phyloP scores from a whole-genome alignment of 495 filamentous ascomycete species.

The Penicillium robsamsonii region DNA sequence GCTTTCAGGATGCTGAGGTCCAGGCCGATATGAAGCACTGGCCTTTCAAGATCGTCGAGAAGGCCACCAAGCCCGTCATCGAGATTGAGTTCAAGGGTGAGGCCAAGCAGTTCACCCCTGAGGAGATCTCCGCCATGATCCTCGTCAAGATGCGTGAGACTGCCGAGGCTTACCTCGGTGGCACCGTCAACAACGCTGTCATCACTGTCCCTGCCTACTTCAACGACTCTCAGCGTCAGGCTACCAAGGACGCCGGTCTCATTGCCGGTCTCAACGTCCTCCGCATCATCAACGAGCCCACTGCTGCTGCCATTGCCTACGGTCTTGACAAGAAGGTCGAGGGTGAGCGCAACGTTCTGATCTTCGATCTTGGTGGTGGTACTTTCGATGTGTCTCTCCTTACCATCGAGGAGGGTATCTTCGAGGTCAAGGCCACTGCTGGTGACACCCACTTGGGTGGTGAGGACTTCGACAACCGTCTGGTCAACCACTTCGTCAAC shows the following conservation, averaged over 20 bases:
- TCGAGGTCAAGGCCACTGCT: constrained; percentile 97
- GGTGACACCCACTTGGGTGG: constrained; percentile 99
- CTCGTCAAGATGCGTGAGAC: constrained; percentile 94
- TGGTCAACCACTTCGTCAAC: constrained; percentile 92
- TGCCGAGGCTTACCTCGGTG: constrained; percentile 83
- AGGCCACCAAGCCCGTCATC: constrained; percentile 85
- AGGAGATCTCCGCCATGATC: constrained; percentile 80
- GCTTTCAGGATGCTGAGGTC: constrained; percentile 91
- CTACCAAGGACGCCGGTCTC: constrained; percentile 96
- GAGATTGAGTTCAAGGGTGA: constrained; percentile 95
- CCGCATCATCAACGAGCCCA: constrained; percentile 96
- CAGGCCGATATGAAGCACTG: constrained; percentile 98
- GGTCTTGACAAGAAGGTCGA: constrained; percentile 95
- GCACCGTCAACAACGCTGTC: constrained; percentile 90
- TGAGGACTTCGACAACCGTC: constrained; percentile 98
- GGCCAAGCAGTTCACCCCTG: constrained; percentile 91
- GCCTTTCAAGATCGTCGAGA: constrained; percentile 96
- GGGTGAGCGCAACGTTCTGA: constrained; percentile 98
- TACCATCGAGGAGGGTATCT: constrained; percentile 98
- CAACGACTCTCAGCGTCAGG: constrained; percentile 97
- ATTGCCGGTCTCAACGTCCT: constrained; percentile 93
- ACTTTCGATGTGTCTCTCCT: constrained; percentile 99
- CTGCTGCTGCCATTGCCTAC: constrained; percentile 93
- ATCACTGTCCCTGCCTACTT: constrained; percentile 98
- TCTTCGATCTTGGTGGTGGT: constrained; percentile 99